Percentiles rank a stretch among this genome's conserved stretches.
These are phyloP conservation scores for Besnoitia besnoiti DNA, from an alignment of 169 alveolate genomes.

Conservation along the genomic window DNA sequence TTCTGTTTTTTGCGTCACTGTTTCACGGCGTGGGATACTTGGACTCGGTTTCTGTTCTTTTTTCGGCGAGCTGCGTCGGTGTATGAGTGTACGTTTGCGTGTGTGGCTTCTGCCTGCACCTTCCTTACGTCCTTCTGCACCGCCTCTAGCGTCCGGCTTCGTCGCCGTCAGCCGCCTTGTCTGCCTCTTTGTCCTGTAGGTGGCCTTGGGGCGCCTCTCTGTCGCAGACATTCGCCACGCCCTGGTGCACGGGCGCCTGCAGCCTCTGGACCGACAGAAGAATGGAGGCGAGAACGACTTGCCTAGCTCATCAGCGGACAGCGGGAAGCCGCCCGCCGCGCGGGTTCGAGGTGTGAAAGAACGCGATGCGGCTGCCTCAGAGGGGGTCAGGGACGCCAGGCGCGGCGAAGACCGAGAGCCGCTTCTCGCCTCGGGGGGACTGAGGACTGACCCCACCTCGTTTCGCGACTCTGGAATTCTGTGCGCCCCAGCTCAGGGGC, in stretches of 20 bases:
- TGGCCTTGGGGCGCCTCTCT: not conserved
- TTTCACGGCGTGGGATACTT: no score
- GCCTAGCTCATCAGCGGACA: not conserved
- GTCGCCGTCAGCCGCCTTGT: not conserved
- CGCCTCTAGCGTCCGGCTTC: not conserved
- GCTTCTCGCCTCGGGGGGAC: no score
- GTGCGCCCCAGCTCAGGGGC: slow-evolving; percentile 2
- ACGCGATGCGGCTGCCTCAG: no score
- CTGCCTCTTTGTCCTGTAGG: not conserved
- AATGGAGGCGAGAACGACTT: not conserved
- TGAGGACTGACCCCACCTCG: not conserved
- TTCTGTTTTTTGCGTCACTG: no score
- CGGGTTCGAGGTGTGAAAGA: no score
- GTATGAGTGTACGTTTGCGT: not conserved
- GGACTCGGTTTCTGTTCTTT: no score
- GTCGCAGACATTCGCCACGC: not conserved
- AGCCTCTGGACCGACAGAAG: not conserved
- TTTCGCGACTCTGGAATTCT: not conserved
- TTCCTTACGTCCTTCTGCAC: not conserved
- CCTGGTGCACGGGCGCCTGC: not conserved
- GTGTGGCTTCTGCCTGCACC: not conserved
- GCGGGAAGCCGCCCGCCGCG: not conserved
- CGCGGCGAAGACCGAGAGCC: no score
- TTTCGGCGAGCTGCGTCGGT: not conserved
- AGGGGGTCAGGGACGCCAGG: no score